Evolutionary conservation across 2,329 filamentous ascomycete species (phyloP).

Genomic region (Aspergillus persii): DNA sequence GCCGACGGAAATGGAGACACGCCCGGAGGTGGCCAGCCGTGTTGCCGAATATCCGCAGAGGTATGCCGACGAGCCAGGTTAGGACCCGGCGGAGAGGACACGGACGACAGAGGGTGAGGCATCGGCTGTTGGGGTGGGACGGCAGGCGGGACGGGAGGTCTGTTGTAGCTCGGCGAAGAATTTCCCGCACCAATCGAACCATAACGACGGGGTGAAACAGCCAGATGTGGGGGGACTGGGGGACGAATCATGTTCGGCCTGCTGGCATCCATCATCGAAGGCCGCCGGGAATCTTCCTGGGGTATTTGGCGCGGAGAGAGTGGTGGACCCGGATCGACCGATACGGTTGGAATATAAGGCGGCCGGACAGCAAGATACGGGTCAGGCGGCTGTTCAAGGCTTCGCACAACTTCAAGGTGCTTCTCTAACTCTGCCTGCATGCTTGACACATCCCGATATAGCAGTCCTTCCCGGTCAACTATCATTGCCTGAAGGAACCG

Average conservation of each 20-base stretch:
- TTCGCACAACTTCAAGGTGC: constrained; percentile 58
- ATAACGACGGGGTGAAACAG: constrained; percentile 75
- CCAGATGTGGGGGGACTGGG: constrained; percentile 76
- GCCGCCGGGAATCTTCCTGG: constrained; percentile 76
- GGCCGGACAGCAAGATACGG: constrained; percentile 62
- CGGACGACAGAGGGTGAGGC: constrained; percentile 59
- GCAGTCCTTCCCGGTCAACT: constrained; percentile 69
- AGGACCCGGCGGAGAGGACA: constrained; percentile 56
- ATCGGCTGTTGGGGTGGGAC: constrained; percentile 68
- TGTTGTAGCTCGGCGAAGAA: constrained; percentile 70
- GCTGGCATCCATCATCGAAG: constrained; percentile 63
- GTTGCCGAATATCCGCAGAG: constrained; percentile 89
- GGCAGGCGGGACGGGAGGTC: constrained; percentile 64
- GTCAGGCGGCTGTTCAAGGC: constrained; percentile 63
- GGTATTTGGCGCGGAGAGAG: constrained; percentile 84
- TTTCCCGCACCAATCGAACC: constrained; percentile 75
- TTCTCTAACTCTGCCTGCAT: constrained; percentile 64
- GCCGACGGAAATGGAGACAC: constrained; percentile 67
- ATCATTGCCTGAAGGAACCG: constrained; percentile 71
- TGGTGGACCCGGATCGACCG: constrained; percentile 66
- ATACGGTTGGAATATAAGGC: constrained; percentile 61
- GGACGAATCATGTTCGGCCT: constrained; percentile 69
- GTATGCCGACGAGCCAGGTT: constrained; percentile 84
- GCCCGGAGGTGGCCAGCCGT: constrained; percentile 65
- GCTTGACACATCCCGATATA: constrained; percentile 69